phyloP scores from a whole-genome alignment of 306 rosid species.

The Ammopiptanthus mongolicus region DNA sequence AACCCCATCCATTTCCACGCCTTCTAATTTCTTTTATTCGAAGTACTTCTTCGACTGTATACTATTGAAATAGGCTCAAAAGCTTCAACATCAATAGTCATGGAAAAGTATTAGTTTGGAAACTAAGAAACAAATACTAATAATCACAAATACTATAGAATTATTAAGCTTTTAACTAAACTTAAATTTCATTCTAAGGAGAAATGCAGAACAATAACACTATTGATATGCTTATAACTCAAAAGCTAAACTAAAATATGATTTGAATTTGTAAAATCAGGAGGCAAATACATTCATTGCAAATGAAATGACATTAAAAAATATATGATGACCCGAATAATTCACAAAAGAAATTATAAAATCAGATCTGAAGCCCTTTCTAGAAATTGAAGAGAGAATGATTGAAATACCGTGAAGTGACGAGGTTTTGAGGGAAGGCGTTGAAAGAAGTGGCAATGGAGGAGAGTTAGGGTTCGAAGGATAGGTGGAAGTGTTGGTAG shows the following conservation, averaged over 20 bases:
- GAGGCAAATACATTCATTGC: no score
- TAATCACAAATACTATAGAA: neutral
- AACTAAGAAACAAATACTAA: neutral
- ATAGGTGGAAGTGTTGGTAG: neutral
- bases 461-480: slow-evolving; percentile 27
- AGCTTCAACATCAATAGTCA: slow-evolving; percentile 19
- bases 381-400: neutral
- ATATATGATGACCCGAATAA: neutral
- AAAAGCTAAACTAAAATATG: neutral
- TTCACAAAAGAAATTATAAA: neutral
- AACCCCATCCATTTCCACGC: no score
- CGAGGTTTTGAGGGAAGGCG: slow-evolving; percentile 19
- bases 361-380: neutral
- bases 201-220: neutral
- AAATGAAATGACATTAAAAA: no score
- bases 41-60: slow-evolving; percentile 26
- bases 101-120: neutral
- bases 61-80: slow-evolving; percentile 39
- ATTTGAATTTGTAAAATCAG: no score
- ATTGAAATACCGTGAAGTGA: slow-evolving; percentile 14
- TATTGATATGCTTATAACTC: neutral
- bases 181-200: no score
- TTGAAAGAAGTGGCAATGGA: neutral
- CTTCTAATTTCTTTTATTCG: slow-evolving; percentile 37
- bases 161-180: neutral